Evolutionary conservation across 2,329 filamentous ascomycete genomes (phyloP), one percentile per base, ranked within the genome.

Genomic region (Apiospora hydei): DNA sequence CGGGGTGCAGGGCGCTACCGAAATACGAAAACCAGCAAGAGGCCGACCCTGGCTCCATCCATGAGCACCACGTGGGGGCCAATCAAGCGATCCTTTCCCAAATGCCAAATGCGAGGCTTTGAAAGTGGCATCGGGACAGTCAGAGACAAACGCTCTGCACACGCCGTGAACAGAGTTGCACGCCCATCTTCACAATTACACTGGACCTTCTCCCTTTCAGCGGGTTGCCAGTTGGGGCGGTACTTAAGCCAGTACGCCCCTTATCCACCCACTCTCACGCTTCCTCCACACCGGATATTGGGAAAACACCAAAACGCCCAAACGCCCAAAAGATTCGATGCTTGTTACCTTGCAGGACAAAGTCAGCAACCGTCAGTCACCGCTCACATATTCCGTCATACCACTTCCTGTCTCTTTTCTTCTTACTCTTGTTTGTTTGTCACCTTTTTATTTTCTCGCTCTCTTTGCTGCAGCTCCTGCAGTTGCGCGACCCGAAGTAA

Each of bases 401-500:
- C 47, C 47, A 24, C 24, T 51, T 51, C 10, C 26, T n/a, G 6
- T 38, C 34, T 26, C 16, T 61, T 21, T 64, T 41, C 18, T 64
- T 8, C 18, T n/a, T 41, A 7, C 26, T 21, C n/a, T n/a, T 61
- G 21, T 38, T 21, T 64, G 57, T n/a, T 64, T 64, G 57, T 41
- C 34, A 13, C 10, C 11, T 21, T 41, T 41, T 64, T 11, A 4
- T 21, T 41, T 13, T 47, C 44, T 16, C n/a, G 41, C 4, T 18
- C 26, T 8, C 26, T 24, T 51, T 13, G n/a, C 49, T 26, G 49
- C 49, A 30, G 53, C 26, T 34, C 18, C 57, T 64, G 57, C 57
- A 64, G 57, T n/a, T 41, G 57, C 57, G 57, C 57, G 57, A 64
- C 57, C 57, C 57, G 57, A 64, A 64, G 57, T 64, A 64, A 11